phyloP scores from a whole-genome alignment of 225 moss, liverwort and hornwort species.

The Sphagnum tenellum region DNA sequence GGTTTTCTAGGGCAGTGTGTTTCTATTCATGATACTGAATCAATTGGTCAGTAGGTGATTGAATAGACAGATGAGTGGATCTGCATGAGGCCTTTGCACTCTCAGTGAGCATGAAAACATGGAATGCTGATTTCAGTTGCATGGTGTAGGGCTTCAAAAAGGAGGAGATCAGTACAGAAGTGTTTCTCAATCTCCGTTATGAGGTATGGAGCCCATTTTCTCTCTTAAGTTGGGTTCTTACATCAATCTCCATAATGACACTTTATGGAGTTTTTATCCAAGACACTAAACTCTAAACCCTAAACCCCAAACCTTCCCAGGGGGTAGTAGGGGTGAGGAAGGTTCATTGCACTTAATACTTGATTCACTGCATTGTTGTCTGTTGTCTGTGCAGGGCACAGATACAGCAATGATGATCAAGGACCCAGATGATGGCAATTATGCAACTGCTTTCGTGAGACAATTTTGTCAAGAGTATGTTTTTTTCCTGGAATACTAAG shows the following conservation, averaged over 20 bases:
- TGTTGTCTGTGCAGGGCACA: slow-evolving; percentile 41
- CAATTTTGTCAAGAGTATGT: slow-evolving; percentile 95
- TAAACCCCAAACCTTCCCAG: no score
- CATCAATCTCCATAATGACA: no score
- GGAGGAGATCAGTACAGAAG: slow-evolving; percentile 58
- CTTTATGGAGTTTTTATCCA: no score
- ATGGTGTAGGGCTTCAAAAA: slow-evolving; percentile 59
- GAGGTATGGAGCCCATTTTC: slow-evolving; percentile 27
- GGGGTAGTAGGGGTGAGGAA: background rate
- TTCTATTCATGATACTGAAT: no score
- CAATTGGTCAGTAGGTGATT: no score
- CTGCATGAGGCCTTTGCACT: no score
- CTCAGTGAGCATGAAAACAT: no score
- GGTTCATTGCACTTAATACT: background rate
- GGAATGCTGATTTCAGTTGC: no score
- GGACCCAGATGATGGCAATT: slow-evolving; percentile 49
- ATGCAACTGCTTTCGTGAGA: slow-evolving; percentile 71
- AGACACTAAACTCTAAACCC: no score
- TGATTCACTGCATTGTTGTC: slow-evolving; percentile 1
- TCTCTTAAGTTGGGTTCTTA: no score
- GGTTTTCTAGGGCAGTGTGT: no score
- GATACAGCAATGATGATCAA: slow-evolving; percentile 97
- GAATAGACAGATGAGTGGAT: no score
- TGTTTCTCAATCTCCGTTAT: slow-evolving; percentile 87
- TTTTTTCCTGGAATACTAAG: background rate